Evolutionary conservation across 805 yeast species (phyloP).

Genomic region (Sugiyamaella lignohabitans): DNA sequence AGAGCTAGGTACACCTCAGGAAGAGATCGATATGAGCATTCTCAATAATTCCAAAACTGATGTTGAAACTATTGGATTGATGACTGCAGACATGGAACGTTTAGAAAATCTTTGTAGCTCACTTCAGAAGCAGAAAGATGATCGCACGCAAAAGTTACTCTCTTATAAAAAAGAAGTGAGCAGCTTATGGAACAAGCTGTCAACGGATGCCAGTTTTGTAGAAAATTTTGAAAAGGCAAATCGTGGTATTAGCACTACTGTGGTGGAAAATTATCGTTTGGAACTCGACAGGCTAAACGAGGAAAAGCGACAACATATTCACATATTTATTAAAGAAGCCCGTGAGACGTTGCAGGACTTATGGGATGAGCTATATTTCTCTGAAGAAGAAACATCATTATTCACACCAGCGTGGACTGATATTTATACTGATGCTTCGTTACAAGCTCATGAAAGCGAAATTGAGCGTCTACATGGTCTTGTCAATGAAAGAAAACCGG

Average conservation of each 20-base stretch:
- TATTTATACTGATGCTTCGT: constrained; percentile 50
- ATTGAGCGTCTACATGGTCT: constrained; percentile 46
- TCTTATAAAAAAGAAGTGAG: constrained; percentile 37
- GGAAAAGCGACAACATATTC: constrained; percentile 58
- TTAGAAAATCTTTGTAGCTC: constrained; percentile 13
- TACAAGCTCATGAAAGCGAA: constrained; percentile 61
- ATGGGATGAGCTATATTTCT: constrained; percentile 59
- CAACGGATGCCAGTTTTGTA: constrained; percentile 40
- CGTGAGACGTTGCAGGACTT: constrained; percentile 51
- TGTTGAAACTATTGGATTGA: constrained; percentile 25
- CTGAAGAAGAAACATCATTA: constrained; percentile 42
- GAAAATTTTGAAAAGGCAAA: constrained; percentile 39
- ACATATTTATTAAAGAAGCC: constrained; percentile 58
- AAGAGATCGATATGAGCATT: constrained; percentile 24
- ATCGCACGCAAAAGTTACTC: constrained; percentile 26
- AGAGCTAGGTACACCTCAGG: constrained; percentile 29
- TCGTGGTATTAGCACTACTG: constrained; percentile 40
- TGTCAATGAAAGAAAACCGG: constrained; percentile 44
- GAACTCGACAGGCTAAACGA: constrained; percentile 54
- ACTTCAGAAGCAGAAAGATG: constrained; percentile 35
- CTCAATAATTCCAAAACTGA: constrained; percentile 17
- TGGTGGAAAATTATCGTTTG: constrained; percentile 44
- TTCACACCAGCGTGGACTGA: constrained; percentile 43
- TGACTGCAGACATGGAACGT: constrained; percentile 27
- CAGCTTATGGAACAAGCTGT: constrained; percentile 51